Conservation (phyloP, 352 stramenopile genomes). For the Phytophthora vignae region DNA sequence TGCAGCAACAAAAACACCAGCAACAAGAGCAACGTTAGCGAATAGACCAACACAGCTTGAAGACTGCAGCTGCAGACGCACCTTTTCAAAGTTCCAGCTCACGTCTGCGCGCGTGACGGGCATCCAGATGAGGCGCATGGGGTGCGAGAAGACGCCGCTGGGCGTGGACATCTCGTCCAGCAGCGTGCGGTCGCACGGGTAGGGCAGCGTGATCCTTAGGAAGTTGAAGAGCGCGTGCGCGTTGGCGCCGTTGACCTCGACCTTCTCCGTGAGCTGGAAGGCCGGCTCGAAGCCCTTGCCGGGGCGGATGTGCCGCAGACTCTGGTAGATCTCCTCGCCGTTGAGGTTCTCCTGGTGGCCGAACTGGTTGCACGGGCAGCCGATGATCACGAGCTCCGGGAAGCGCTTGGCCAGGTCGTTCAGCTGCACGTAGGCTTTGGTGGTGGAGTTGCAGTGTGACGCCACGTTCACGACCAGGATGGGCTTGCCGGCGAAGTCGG, state of each 20-base stretch:
- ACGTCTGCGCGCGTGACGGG: conserved; percentile 80
- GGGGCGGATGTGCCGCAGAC: conserved; percentile 75
- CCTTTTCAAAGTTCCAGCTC: conserved; percentile 90
- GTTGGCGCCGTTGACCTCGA: conserved; percentile 84
- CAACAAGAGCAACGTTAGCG: background rate
- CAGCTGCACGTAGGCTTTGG: conserved; percentile 75
- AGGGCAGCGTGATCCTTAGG: conserved; percentile 72
- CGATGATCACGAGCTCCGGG: conserved; percentile 75
- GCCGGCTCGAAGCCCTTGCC: conserved; percentile 73
- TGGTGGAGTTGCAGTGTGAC: conserved; percentile 85
- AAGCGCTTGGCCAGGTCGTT: conserved; percentile 72
- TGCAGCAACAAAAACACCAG: conserved; percentile 21
- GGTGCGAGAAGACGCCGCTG: conserved; percentile 82
- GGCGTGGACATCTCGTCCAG: conserved; percentile 83
- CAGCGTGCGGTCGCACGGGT: conserved; percentile 75
- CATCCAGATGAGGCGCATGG: conserved; percentile 89
- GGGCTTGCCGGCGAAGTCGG: conserved; percentile 71
- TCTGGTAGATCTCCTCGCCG: conserved; percentile 80
- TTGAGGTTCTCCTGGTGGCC: conserved; percentile 87
- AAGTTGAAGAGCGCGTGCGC: conserved; percentile 86
- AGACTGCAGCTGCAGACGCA: conserved; percentile 16
- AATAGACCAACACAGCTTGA: background rate
- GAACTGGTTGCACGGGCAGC: conserved; percentile 86
- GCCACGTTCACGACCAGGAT: conserved; percentile 83
- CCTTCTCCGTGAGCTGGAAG: conserved; percentile 83